These are phyloP conservation scores for Rosa multiflora DNA, from an alignment of 306 rosid species.

Conservation along the genomic window DNA sequence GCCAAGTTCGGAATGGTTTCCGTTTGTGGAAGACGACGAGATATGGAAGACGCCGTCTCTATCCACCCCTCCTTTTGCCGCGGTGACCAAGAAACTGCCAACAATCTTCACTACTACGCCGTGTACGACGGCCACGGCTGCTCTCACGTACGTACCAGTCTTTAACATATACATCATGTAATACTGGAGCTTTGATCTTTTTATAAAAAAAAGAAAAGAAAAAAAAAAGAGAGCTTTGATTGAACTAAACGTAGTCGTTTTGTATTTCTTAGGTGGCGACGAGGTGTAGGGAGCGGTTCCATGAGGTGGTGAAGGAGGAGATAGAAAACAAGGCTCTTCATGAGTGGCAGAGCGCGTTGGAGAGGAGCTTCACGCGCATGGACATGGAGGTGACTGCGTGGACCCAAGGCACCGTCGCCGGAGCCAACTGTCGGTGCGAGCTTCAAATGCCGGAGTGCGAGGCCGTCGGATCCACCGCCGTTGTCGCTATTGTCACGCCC, in stretches of 20 bases:
- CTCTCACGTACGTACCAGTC: slow-evolving; percentile 48
- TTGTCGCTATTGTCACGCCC: slow-evolving; percentile 44
- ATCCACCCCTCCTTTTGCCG: slow-evolving; percentile 31
- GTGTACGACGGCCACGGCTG: slow-evolving; percentile 79
- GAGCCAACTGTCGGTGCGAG: slow-evolving; percentile 49
- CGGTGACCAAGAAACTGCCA: background rate
- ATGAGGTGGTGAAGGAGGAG: slow-evolving; percentile 57
- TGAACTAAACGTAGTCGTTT: background rate
- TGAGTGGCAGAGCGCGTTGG: slow-evolving; percentile 48
- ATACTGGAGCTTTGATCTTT: too few relatives aligned
- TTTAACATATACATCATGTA: background rate
- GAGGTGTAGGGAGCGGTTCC: slow-evolving; percentile 53
- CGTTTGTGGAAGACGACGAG: slow-evolving; percentile 57
- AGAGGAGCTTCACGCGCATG: slow-evolving; percentile 54
- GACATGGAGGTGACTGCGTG: slow-evolving; percentile 47
- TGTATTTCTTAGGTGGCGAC: slow-evolving; percentile 44
- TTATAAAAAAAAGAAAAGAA: too few relatives aligned
- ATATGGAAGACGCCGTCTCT: slow-evolving; percentile 65
- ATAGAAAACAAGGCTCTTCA: slow-evolving; percentile 18
- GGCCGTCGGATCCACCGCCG: slow-evolving; percentile 67
- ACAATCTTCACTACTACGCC: slow-evolving; percentile 44
- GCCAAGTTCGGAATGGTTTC: slow-evolving; percentile 55
- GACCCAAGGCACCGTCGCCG: slow-evolving; percentile 17
- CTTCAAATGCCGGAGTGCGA: slow-evolving; percentile 59
- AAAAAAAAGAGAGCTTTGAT: background rate